Evolutionary conservation across 768 basidiomycete species (phyloP).

Genomic region (Pisolithus sp.): DNA sequence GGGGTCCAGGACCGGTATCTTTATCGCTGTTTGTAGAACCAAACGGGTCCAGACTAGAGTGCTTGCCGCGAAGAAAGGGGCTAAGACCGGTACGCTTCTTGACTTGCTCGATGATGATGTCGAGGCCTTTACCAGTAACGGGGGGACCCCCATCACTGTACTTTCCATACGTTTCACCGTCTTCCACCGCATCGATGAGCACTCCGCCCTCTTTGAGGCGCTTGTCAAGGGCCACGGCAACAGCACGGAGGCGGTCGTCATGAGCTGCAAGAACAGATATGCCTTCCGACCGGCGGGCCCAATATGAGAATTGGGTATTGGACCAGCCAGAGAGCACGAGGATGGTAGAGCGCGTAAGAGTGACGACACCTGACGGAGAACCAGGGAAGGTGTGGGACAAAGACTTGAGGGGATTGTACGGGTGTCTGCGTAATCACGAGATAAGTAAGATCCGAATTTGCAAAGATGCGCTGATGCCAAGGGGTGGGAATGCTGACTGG

Average conservation of each 20-base stretch:
- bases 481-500: neutral
- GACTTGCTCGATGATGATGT: constrained; percentile 41
- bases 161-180: constrained; percentile 17
- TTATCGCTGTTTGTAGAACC: constrained; percentile 34
- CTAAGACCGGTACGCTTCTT: constrained; percentile 43
- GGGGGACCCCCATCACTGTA: constrained; percentile 31
- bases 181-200: constrained; percentile 22
- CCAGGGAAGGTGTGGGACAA: constrained; percentile 33
- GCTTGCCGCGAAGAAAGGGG: constrained; percentile 45
- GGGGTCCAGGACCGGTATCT: constrained; percentile 26
- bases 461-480: constrained; percentile 2
- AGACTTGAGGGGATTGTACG: constrained; percentile 47
- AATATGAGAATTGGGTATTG: constrained; percentile 49
- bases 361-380: constrained; percentile 38
- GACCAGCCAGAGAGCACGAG: constrained; percentile 47
- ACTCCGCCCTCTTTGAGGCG: constrained; percentile 33
- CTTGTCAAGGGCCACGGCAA: constrained; percentile 35
- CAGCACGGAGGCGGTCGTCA: constrained; percentile 35
- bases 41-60: constrained; percentile 45
- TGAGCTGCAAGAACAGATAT: constrained; percentile 40
- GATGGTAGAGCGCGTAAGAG: constrained; percentile 41
- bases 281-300: constrained; percentile 46
- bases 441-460: constrained; percentile 16
- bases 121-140: constrained; percentile 45
- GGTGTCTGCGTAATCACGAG: constrained; percentile 34